Conservation (phyloP, 495 filamentous ascomycete species). For the Hypoxylon fuscum region DNA sequence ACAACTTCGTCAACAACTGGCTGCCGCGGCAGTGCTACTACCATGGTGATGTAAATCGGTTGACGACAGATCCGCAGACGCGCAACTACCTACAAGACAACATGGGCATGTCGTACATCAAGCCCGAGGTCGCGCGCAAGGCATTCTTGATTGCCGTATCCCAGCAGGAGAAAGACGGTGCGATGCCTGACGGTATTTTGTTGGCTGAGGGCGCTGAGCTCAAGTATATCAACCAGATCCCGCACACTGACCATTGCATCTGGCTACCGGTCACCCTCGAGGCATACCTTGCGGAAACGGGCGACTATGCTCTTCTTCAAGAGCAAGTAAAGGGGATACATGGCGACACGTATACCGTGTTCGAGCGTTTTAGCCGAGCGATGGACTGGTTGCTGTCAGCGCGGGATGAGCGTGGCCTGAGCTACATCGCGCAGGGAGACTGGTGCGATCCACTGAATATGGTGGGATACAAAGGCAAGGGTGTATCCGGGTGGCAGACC, state of each 20-base stretch:
- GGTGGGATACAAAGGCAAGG: constrained; percentile 65
- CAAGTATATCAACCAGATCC: constrained; percentile 68
- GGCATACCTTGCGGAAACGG: constrained; percentile 63
- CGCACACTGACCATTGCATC: constrained; percentile 67
- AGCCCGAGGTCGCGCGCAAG: constrained; percentile 56
- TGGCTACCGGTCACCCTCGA: constrained; percentile 64
- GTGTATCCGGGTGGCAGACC: constrained; percentile 66
- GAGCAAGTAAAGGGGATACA: constrained; percentile 52
- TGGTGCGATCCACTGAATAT: constrained; percentile 70
- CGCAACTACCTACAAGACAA: constrained; percentile 68
- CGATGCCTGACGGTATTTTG: constrained; percentile 66
- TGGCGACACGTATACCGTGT: constrained; percentile 58
- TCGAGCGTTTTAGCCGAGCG: constrained; percentile 61
- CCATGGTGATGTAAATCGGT: constrained; percentile 66
- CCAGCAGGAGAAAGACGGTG: constrained; percentile 62
- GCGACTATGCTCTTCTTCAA: constrained; percentile 59
- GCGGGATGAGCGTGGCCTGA: constrained; percentile 62
- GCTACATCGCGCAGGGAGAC: constrained; percentile 66
- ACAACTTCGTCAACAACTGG: constrained; percentile 69
- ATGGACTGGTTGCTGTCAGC: constrained; percentile 62
- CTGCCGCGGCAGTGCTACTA: constrained; percentile 65
- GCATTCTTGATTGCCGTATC: constrained; percentile 58
- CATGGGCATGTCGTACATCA: constrained; percentile 69
- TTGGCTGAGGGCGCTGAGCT: constrained; percentile 62
- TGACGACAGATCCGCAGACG: constrained; percentile 67